Evolutionary conservation across 257 asterid genomes (phyloP), one percentile per base, ranked within the genome.

Genomic region (Primulina huaijiensis): DNA sequence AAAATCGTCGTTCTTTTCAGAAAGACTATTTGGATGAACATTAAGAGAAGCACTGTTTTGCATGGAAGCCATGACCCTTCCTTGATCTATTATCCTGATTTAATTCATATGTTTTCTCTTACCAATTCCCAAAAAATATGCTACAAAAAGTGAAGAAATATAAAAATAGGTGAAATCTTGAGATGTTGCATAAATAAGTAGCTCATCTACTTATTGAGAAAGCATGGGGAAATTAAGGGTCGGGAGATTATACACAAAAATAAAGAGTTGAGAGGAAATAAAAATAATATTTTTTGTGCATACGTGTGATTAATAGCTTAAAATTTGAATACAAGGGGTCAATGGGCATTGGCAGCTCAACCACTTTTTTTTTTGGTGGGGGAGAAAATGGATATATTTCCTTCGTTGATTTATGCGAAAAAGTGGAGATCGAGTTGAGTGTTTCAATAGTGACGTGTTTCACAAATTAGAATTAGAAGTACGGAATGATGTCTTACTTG

Each of bases 181-280:
- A 16, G 31, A 8, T 52, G 27, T 25, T n/a, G 50, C 40, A 29
- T 19, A 1, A 53, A 1, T 27, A 38, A 33, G 72, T 72, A 61
- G 81, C 77, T 77, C 57, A 77, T 72, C 81, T 72, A 72, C 77
- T 72, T 60, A 62, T 61, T 33, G 58, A 61, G 33, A 69, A 52
- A 52, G 31, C 21, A 40, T 31, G 55, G 19, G 0, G 19, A 12
- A 50, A 17, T 50, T 50, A 17, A 50, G 57, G 57, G 57, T 50
- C 57, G 21, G 20, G 57, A 50, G 57, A 50, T 23, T n/a, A 20
- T 25, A 21, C 25, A 62, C 37, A 31, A 60, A 34, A 62, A 69
- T n/a, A 56, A 17, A 14, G 37, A 46, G 70, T 63, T 68, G 65
- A 53, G 27, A 69, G 64, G 67, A n/a, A 75, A 60, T 11, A 60